These are phyloP conservation scores for Clarkia xantiana DNA, from an alignment of 345 rosid species.

Conservation along the genomic window DNA sequence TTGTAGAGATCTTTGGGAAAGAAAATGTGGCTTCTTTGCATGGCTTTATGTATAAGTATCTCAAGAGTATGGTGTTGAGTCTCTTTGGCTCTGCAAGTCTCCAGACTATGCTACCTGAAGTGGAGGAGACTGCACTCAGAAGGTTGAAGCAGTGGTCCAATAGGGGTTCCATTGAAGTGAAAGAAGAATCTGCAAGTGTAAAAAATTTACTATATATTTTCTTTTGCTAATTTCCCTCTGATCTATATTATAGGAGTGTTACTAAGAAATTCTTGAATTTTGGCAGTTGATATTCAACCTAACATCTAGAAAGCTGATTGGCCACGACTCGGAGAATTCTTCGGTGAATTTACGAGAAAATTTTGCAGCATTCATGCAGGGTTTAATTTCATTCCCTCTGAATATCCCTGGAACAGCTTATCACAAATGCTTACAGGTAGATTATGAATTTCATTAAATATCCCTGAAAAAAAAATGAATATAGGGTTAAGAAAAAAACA, in stretches of 20 bases:
- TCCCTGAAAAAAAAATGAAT: no score
- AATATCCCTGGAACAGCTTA: slow-evolving; percentile 93
- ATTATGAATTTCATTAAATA: no score
- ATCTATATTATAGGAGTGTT: no score
- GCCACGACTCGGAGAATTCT: slow-evolving; percentile 59
- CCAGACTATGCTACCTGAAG: slow-evolving; percentile 66
- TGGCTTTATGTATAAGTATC: slow-evolving; percentile 91
- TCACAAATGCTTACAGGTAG: slow-evolving; percentile 87
- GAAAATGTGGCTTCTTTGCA: slow-evolving; percentile 85
- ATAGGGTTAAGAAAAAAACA: no score
- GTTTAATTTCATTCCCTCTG: slow-evolving; percentile 85
- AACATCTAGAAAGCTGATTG: slow-evolving; percentile 83
- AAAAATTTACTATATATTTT: no score
- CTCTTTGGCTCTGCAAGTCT: slow-evolving; percentile 76
- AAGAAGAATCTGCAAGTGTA: slow-evolving; percentile 74
- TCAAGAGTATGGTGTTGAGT: slow-evolving; percentile 70
- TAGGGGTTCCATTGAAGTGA: slow-evolving; percentile 40
- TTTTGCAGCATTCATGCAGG: slow-evolving; percentile 75
- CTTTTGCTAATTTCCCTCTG: no score
- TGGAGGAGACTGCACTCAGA: slow-evolving; percentile 34
- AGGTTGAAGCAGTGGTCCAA: slow-evolving; percentile 49
- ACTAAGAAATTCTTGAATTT: neutral
- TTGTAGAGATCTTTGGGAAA: slow-evolving; percentile 71
- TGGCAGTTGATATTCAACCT: slow-evolving; percentile 81
- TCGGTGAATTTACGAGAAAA: slow-evolving; percentile 68